Base-by-base conservation (phyloP, 306 rosid species). In the Fragaria iinumae region DNA sequence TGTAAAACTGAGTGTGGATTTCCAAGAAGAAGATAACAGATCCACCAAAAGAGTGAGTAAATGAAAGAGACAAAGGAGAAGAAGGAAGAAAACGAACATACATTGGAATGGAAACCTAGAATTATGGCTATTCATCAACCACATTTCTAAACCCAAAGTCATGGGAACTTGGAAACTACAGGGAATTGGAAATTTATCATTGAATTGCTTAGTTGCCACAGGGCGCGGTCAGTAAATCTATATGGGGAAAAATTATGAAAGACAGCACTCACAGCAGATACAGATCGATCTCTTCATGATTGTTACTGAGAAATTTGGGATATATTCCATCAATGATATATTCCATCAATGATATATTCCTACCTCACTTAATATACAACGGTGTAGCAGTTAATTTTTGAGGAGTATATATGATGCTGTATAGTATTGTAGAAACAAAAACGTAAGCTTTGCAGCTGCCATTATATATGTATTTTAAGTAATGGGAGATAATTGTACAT, bases 21-120 rank as follows among this genome's bases (percentile, higher is more conserved):
- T 56, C 76, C 76, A 53, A 72, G 50, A 39, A 73, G 65, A 57
- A 29, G 8, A 36, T 13, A 36, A 53, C 18, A n/a, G 8, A 72
- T 18, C 67, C 67, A 55, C 67, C 44, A 34, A 34, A 4, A 53
- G 45, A 36, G 27, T 16, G 48, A 36, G 21, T 63, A 27, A 32
- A 63, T 63, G 68, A 63, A 13, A 6, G 20, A 72, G 38, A 53
- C 21, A 9, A 20, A 38, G 13, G 20, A 72, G 38, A 53, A 38
- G 17, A 20, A 38, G 13, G 47, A 32, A 20, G 65, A 36, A 36
- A 72, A 12, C 13, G 65, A 53, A 29, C 45, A 50, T 29, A 17
- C 47, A 49, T 8, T 47, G 32, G 38, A 71, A 70, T 70, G 47
- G 34, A 47, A 50, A 44, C 39, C 21, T 16, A 27, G 39, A 14